Conservation (phyloP, 2,329 filamentous ascomycete genomes). For the Lachnellula arida region DNA sequence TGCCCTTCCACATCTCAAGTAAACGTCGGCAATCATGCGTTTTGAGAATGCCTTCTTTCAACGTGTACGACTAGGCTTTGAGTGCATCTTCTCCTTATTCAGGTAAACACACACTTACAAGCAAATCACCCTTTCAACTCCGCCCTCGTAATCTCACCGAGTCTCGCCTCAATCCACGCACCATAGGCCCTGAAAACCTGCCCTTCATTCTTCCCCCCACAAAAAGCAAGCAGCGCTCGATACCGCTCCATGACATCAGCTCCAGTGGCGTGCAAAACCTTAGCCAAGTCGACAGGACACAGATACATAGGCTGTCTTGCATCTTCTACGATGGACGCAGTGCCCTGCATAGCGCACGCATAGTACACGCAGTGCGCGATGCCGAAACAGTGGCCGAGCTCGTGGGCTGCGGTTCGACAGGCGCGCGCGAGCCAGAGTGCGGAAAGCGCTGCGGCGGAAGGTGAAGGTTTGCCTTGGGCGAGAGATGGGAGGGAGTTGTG, state of each 20-base stretch:
- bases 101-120: too few relatives aligned
- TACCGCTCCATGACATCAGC: conserved; percentile 37
- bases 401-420: conserved; percentile 56
- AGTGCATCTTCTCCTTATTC: too few relatives aligned
- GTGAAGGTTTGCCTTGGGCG: conserved; percentile 13
- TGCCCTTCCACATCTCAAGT: too few relatives aligned
- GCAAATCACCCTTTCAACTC: neutral
- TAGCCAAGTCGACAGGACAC: conserved; percentile 55
- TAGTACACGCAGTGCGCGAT: conserved; percentile 63
- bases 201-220: conserved; percentile 36
- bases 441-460: conserved; percentile 27
- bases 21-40: too few relatives aligned
- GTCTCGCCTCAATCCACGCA: conserved; percentile 38
- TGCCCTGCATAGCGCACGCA: conserved; percentile 61
- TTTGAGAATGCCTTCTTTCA: neutral
- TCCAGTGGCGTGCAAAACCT: conserved; percentile 38
- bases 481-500: conserved; percentile 12
- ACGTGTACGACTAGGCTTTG: neutral
- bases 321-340: conserved; percentile 52
- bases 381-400: conserved; percentile 63
- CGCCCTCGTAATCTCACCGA: conserved; percentile 13
- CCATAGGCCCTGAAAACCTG: conserved; percentile 43
- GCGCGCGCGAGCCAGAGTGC: conserved; percentile 54
- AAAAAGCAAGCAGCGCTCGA: conserved; percentile 38
- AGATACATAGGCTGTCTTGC: conserved; percentile 58